Base-by-base conservation (phyloP, 345 rosid species). In the Melaleuca alternifolia region DNA sequence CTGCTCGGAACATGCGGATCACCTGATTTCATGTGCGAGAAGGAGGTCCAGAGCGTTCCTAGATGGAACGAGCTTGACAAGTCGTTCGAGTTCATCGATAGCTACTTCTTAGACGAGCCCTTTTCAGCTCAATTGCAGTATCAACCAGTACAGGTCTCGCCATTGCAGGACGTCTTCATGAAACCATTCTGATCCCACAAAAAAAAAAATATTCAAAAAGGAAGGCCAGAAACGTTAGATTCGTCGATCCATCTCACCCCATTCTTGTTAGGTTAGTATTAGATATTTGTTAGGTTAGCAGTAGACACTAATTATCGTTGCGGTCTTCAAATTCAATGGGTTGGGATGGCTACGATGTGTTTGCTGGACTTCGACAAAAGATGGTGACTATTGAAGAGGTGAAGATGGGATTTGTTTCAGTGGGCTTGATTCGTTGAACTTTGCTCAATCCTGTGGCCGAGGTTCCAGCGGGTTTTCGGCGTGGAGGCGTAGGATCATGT, bases 1-100 rank as follows among this genome's bases (percentile, higher is more conserved):
- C 83, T 87, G 95, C 88, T 95, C 98, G 16, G 95, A 94, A 86
- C 96, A 94, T 83, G 94, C 88, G 87, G 81, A 0, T 92, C 95
- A 8, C 94, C 96, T 3, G 97, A 93, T 50, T 85, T 91, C 90
- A 75, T 89, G 85, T 86, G 87, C 65, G 90, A 92, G 61, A 89
- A 84, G 88, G 95, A 94, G 92, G 98, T 89, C 18, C 92, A 93
- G 86, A 95, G 97, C 30, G 88, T 90, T 14, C 90, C 93, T 18
- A 92, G 85, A 56, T 92, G 96, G 96, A 57, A 89, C 28, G 91
- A 87, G 59, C 51, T 87, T 0, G 87, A 88, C 1, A 87, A 84
- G 33, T 88, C 85, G 2, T 86, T 89, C 0, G 91, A 91, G 83
- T 89, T 91, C 13, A 62, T 90, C 87, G 59, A 48, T 89, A 14